Evolutionary conservation across 805 yeast species (phyloP), one percentile per base, ranked within the genome.

Genomic region (Candida silvatica): DNA sequence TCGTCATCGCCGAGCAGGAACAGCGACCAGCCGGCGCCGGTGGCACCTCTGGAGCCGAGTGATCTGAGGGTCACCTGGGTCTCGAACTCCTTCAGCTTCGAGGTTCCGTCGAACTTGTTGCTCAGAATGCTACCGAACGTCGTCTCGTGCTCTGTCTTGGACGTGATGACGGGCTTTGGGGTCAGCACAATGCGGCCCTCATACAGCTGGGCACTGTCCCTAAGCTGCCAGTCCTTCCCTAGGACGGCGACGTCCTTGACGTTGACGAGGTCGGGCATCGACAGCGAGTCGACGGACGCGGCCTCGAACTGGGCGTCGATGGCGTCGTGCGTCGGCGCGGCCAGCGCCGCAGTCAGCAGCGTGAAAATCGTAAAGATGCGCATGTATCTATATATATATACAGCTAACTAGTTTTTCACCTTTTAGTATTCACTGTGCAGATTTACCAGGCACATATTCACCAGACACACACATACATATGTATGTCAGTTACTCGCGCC

Each of bases 61-160:
- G 83, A 72, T 54, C 92, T 68, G 44, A 80, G 67, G 3, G 80
- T 71, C 31, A 72, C 49, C 44, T 81, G 87, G 7, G 75, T 44
- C 0, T 88, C 38, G 62, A 59, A 42, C 15, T 59, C 54, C 40
- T 42, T 60, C 34, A 51, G 48, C 7, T 45, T 48, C 11, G 20
- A 9, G 32, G 26, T 15, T 8, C 24, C 24, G 15, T 33, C 17
- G 31, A 15, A 18, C 8, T 32, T 52, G 26, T 48, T 49, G 24
- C 58, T 48, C 77, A 77, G 71, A 3, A 76, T 31, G 0, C 71
- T 53, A 11, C 81, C 80, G 3, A 43, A 38, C 4, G 64, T 43
- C 3, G 42, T 41, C 12, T 56, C 43, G 5, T 38, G 39, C 16
- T 54, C 50, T 15, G 38, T 36, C 18, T 45, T 48, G 7, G 54